A percentile compares a stretch with the other conserved stretches of the same genome.
Conservation (phyloP, 352 stramenopile species). For the Pythium pyrilobum region DNA sequence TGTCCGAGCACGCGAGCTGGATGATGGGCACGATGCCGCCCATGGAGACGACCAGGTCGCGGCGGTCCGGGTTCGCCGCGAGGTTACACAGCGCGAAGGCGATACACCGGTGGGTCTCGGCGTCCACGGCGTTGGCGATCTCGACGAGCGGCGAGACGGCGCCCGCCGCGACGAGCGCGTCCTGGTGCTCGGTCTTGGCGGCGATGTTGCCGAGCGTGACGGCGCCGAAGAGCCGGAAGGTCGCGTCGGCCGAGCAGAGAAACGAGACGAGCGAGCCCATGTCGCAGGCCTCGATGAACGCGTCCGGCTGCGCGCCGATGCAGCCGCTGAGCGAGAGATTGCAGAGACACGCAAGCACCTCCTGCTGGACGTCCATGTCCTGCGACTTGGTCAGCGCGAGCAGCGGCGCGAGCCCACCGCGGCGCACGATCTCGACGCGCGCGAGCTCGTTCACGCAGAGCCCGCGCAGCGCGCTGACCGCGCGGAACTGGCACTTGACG, state of each 20-base stretch:
- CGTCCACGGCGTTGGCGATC: conserved; percentile 86
- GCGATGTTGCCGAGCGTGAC: conserved; percentile 96
- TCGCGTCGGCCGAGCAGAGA: conserved; percentile 93
- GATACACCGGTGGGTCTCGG: conserved; percentile 95
- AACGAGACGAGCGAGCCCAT: conserved; percentile 92
- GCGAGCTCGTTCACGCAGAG: conserved; percentile 87
- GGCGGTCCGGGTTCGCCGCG: conserved; percentile 75
- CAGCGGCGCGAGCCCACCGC: conserved; percentile 82
- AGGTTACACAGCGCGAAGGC: conserved; percentile 96
- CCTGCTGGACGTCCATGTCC: conserved; percentile 93
- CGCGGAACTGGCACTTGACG: conserved; percentile 83
- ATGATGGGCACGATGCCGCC: conserved; percentile 94
- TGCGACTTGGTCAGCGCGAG: conserved; percentile 88
- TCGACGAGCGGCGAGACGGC: conserved; percentile 91
- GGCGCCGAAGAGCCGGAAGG: conserved; percentile 94
- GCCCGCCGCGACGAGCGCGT: conserved; percentile 77
- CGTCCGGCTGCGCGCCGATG: conserved; percentile 86
- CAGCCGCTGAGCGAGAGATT: conserved; percentile 96
- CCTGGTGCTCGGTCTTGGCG: conserved; percentile 62
- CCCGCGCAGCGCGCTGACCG: conserved; percentile 89
- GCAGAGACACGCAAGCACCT: conserved; percentile 95
- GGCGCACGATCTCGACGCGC: conserved; percentile 86
- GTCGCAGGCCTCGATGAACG: conserved; percentile 88
- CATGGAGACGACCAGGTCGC: conserved; percentile 89
- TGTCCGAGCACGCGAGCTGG: conserved; percentile 90